Evolutionary conservation across 1,139 yeast genomes (phyloP), one percentile per base, ranked within the genome.

Genomic region (Yueomyces sp.): DNA sequence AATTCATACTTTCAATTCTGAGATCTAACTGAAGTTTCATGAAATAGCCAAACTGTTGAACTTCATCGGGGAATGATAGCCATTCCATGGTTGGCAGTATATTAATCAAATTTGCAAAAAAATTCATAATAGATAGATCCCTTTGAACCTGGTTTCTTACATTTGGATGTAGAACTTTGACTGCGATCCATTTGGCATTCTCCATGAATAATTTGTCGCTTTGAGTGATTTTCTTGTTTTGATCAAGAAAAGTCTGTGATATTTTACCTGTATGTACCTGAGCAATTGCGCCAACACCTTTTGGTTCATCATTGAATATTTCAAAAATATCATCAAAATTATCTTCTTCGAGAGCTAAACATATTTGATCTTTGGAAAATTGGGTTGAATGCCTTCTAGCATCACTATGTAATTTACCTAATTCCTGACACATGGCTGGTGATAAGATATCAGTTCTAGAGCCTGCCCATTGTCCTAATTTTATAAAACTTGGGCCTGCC

Each of bases 391-490:
- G 99, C 4, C 84, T 73, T 46, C 73, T 76, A 11, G 91, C 89
- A 57, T 85, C 78, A 11, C 96, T 84, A 60, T 91, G 98, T 44
- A 91, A 66, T 35, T 75, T 66, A 3, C 86, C 76, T 54, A 91
- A 65, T 56, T 84, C 91, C 27, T 75, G 75, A 61, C 98, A 91
- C 63, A 91, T 65, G 40, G 75, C 85, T 42, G 67, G 68, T 2
- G 96, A 82, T 63, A 91, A 89, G 37, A 91, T 83, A 62, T 91
- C 99, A 0, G 95, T 84, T 64, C 99, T 74, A n/a, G 96, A 83
- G 3, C 97, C 97, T 0, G 98, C 98, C 99, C 99, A 91, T 67
- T 93, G 98, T 3, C 97, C 98, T 49, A 91, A 71, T 62, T 91
- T 91, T 48, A 91, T 85, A 62, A 91, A 91, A 4, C 95, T 81